Conservation (phyloP, 768 basidiomycete species). For the Clitopilus hobsonii region DNA sequence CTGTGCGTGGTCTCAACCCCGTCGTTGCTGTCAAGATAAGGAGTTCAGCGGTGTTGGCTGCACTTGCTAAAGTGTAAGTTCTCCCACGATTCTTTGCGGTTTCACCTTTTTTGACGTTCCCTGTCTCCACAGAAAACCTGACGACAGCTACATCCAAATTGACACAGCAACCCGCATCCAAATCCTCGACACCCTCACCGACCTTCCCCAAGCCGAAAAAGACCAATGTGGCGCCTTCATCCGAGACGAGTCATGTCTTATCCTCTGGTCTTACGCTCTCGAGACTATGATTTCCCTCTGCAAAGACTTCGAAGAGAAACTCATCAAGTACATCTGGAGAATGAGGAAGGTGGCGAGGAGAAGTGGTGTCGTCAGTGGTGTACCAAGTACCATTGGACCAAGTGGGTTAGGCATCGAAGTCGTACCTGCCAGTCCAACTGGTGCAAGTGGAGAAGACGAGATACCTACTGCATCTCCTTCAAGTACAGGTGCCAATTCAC, state of each 20-base stretch:
- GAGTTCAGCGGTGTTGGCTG: slow-evolving; percentile 73
- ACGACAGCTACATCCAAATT: slow-evolving; percentile 57
- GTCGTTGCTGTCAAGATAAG: slow-evolving; percentile 79
- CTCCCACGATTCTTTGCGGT: neutral
- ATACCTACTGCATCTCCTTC: neutral
- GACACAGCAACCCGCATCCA: slow-evolving; percentile 84
- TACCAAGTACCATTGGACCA: neutral
- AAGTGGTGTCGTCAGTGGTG: slow-evolving; percentile 7
- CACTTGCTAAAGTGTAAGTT: slow-evolving; percentile 61
- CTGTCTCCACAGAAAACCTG: slow-evolving; percentile 34
- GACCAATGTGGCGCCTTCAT: slow-evolving; percentile 88
- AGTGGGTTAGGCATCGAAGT: neutral
- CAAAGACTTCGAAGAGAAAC: slow-evolving; percentile 69
- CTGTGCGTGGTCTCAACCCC: slow-evolving; percentile 72
- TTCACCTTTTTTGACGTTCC: neutral
- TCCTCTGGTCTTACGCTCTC: slow-evolving; percentile 78
- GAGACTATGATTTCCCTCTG: slow-evolving; percentile 63
- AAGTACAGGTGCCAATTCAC: slow-evolving; percentile 1
- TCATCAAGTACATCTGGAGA: slow-evolving; percentile 81
- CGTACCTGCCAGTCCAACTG: neutral
- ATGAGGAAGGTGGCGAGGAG: slow-evolving; percentile 28
- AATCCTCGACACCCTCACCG: slow-evolving; percentile 63
- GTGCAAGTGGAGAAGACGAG: neutral
- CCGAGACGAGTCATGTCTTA: slow-evolving; percentile 71
- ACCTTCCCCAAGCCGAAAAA: slow-evolving; percentile 75